These are phyloP conservation scores for Russula sp. DNA, from an alignment of 768 basidiomycete species.

Conservation along the genomic window DNA sequence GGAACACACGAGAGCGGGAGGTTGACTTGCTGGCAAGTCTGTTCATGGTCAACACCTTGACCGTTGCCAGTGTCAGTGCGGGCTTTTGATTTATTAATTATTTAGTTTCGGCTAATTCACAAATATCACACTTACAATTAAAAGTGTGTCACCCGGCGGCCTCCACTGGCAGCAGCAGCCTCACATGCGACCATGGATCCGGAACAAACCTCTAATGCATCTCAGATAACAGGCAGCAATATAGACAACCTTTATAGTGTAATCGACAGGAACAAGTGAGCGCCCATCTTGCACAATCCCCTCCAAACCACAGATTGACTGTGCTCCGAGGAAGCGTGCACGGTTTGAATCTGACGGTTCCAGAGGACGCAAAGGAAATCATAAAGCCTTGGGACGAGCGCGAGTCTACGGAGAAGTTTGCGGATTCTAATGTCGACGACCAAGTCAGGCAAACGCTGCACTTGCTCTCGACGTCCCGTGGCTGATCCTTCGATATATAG, in stretches of 20 bases:
- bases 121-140: neutral
- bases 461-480: neutral
- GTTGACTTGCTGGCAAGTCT: slow-evolving; percentile 21
- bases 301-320: slow-evolving; percentile 10
- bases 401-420: slow-evolving; percentile 57
- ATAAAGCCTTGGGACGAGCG: slow-evolving; percentile 82
- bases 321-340: slow-evolving; percentile 49
- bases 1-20: slow-evolving; percentile 9
- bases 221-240: slow-evolving; percentile 44
- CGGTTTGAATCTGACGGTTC: slow-evolving; percentile 74
- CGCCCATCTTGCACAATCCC: neutral
- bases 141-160: neutral
- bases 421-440: slow-evolving; percentile 80
- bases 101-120: neutral
- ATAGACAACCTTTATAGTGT: slow-evolving; percentile 49
- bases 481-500: slow-evolving; percentile 38
- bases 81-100: slow-evolving; percentile 5
- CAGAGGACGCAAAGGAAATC: slow-evolving; percentile 68
- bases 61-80: too few relatives aligned
- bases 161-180: too few relatives aligned
- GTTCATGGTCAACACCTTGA: slow-evolving; percentile 25
- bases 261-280: slow-evolving; percentile 59
- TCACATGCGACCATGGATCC: slow-evolving; percentile 3
- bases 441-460: slow-evolving; percentile 47
- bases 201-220: slow-evolving; percentile 37